Conservation (phyloP, 2,329 filamentous ascomycete genomes). For the Pseudogymnoascus sp. region DNA sequence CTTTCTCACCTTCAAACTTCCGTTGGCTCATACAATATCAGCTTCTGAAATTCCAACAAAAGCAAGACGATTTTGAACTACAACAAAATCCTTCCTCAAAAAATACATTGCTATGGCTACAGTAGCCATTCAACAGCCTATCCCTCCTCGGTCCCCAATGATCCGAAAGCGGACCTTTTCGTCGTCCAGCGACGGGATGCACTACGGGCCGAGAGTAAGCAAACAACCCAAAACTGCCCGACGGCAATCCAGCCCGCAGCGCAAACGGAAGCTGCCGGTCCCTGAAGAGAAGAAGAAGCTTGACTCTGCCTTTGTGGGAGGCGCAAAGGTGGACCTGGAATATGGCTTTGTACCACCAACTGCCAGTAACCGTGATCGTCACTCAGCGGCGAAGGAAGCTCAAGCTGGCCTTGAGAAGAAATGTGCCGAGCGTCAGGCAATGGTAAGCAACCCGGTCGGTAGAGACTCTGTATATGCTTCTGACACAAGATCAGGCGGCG, state of each 20-base stretch:
- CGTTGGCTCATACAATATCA: background rate
- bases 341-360: background rate
- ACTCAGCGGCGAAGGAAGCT: background rate
- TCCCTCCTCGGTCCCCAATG: slow-evolving; percentile 26
- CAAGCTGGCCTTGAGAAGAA: slow-evolving; percentile 6
- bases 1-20: background rate
- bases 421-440: background rate
- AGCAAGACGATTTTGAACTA: background rate
- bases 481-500: slow-evolving; percentile 14
- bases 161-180: slow-evolving; percentile 2
- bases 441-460: background rate
- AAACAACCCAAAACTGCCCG: slow-evolving; percentile 4
- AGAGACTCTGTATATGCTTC: background rate
- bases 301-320: background rate
- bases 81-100: background rate
- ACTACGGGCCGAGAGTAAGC: background rate
- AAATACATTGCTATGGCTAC: slow-evolving; percentile 9
- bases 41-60: background rate
- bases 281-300: slow-evolving; percentile 4
- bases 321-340: background rate
- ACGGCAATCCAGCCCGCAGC: background rate
- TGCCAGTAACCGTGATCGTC: background rate
- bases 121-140: slow-evolving; percentile 21
- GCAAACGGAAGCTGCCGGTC: background rate
- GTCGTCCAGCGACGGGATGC: slow-evolving; percentile 4